A percentile compares a stretch with the other conserved stretches of the same genome.
phyloP scores from a whole-genome alignment of 768 basidiomycete genomes.

The Asterophora lycoperdoides region DNA sequence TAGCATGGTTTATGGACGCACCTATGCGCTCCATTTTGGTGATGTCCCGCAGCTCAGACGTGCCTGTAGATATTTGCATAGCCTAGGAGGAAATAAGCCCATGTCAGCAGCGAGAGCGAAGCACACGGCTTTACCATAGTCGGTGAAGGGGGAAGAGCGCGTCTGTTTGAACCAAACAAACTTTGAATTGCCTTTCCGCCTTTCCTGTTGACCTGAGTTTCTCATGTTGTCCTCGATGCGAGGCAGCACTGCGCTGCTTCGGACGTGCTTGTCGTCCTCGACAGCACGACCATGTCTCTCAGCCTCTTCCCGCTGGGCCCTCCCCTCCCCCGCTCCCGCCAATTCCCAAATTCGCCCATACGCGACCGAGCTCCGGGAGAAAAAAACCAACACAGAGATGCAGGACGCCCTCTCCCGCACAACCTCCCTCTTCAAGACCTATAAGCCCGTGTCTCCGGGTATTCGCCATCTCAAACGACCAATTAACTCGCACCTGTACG shows the following conservation, averaged over 20 bases:
- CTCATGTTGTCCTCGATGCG: slow-evolving; percentile 43
- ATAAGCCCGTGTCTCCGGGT: slow-evolving; percentile 83
- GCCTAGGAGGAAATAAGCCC: slow-evolving; percentile 24
- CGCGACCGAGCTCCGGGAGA: slow-evolving; percentile 36
- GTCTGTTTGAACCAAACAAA: slow-evolving; percentile 12
- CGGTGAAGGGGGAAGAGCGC: slow-evolving; percentile 3
- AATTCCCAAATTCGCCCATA: slow-evolving; percentile 20
- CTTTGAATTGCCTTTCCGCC: no score
- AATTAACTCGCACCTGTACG: slow-evolving; percentile 75
- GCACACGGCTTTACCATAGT: slow-evolving; percentile 10
- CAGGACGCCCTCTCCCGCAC: slow-evolving; percentile 46
- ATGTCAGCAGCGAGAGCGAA: background rate
- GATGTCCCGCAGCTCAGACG: slow-evolving; percentile 78
- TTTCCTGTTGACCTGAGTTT: slow-evolving; percentile 18
- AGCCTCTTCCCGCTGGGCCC: background rate
- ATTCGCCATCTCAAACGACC: slow-evolving; percentile 86
- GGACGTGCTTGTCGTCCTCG: slow-evolving; percentile 26
- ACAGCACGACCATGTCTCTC: slow-evolving; percentile 11
- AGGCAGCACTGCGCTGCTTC: slow-evolving; percentile 38
- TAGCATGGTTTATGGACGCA: slow-evolving; percentile 22
- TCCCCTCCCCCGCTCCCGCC: background rate
- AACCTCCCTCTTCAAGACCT: slow-evolving; percentile 72
- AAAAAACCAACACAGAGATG: slow-evolving; percentile 32
- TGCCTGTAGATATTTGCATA: slow-evolving; percentile 72
- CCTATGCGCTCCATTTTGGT: slow-evolving; percentile 94